Conservation (phyloP, 2,329 filamentous ascomycete species). For the Ophidiomyces ophidiicola region DNA sequence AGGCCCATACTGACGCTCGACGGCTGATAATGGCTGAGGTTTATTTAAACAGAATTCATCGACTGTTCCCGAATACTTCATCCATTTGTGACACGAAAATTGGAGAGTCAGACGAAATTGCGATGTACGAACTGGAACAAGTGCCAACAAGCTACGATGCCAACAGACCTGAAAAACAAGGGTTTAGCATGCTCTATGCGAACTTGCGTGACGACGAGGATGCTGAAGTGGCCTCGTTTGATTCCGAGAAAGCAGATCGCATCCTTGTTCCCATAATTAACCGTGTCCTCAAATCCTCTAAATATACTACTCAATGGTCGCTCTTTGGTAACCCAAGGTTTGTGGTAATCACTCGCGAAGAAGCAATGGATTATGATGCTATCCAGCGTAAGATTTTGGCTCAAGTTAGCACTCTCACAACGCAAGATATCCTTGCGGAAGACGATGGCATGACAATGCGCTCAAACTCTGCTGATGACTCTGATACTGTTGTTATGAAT, state of each 20-base stretch:
- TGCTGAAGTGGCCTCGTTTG: slow-evolving; percentile 30
- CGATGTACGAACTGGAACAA: slow-evolving; percentile 65
- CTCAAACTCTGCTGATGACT: slow-evolving; percentile 43
- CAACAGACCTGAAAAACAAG: slow-evolving; percentile 36
- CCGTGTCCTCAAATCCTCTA: slow-evolving; percentile 24
- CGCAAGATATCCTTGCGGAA: slow-evolving; percentile 50
- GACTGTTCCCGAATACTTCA: slow-evolving; percentile 60
- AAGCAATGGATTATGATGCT: slow-evolving; percentile 54
- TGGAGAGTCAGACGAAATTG: slow-evolving; percentile 47
- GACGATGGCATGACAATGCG: slow-evolving; percentile 39
- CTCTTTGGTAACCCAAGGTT: slow-evolving; percentile 43
- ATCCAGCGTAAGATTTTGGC: slow-evolving; percentile 71
- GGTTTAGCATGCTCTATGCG: slow-evolving; percentile 20
- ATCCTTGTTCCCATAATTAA: slow-evolving; percentile 40
- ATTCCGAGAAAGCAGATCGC: slow-evolving; percentile 35
- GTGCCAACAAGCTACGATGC: slow-evolving; percentile 65
- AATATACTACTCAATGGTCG: slow-evolving; percentile 19
- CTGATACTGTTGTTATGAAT: slow-evolving; percentile 56
- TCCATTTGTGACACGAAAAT: slow-evolving; percentile 61
- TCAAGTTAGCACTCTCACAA: slow-evolving; percentile 65
- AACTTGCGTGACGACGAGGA: slow-evolving; percentile 26
- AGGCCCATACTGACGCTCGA: slow-evolving; percentile 38
- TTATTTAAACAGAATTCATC: slow-evolving; percentile 75
- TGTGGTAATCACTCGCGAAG: slow-evolving; percentile 61
- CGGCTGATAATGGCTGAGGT: slow-evolving; percentile 72